Conservation (phyloP, 1,139 yeast genomes). For the Yarrowia galli region DNA sequence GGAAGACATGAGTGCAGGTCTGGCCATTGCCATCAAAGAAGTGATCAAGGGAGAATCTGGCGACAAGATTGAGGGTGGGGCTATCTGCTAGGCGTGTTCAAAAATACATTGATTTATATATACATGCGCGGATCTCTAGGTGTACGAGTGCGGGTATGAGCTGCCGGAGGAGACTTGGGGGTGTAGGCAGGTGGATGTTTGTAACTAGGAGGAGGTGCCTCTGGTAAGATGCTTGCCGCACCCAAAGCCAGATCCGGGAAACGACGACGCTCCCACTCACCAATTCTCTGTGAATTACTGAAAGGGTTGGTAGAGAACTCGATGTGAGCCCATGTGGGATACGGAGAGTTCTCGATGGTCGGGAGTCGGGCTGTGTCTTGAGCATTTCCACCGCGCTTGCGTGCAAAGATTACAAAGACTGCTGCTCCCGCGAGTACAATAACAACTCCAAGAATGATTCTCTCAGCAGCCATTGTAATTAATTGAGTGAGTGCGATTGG, state of each 20-base stretch:
- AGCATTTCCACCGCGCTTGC: no score
- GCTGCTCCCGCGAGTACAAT: no score
- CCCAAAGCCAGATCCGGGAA: no score
- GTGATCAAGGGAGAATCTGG: slow-evolving; percentile 2
- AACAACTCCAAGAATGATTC: no score
- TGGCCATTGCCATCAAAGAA: slow-evolving; percentile 18
- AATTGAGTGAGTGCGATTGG: no score
- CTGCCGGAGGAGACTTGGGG: background rate
- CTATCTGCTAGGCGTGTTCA: background rate
- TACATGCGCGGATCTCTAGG: background rate
- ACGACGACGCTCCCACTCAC: no score
- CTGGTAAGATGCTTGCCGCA: no score
- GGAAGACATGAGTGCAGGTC: background rate
- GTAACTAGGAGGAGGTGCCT: background rate
- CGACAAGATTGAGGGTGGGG: slow-evolving; percentile 6
- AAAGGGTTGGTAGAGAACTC: background rate
- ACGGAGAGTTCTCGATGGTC: background rate
- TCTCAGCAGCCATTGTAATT: no score
- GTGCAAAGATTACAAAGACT: no score
- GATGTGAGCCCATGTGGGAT: background rate
- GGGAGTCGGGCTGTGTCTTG: no score
- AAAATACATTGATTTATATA: background rate
- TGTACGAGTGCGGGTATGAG: background rate
- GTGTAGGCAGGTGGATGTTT: slow-evolving; percentile 6
- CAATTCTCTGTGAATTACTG: no score